Conservation (phyloP, 2,329 filamentous ascomycete species). For the Neospermospora avenae region DNA sequence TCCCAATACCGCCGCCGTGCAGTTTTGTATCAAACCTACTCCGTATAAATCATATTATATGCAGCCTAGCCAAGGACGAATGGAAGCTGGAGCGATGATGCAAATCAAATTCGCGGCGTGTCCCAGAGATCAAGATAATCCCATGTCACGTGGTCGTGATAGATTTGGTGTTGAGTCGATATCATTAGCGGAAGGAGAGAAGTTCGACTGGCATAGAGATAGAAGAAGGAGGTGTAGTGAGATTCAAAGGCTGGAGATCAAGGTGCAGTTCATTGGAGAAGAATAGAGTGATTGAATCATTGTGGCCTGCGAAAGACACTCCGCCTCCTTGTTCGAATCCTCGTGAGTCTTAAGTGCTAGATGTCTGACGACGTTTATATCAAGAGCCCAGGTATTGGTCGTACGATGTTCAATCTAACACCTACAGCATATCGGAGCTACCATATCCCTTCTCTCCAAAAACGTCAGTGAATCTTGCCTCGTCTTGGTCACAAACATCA, state of each 20-base stretch:
- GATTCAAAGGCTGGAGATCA: neutral
- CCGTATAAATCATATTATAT: neutral
- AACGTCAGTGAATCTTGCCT: too few relatives aligned
- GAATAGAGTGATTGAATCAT: neutral
- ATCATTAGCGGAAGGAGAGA: neutral
- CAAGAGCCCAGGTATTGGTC: too few relatives aligned
- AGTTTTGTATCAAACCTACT: neutral
- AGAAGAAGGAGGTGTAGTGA: neutral
- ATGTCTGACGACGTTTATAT: too few relatives aligned
- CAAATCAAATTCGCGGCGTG: neutral
- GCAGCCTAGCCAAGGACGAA: neutral
- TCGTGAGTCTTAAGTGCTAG: too few relatives aligned
- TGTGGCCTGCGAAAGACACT: neutral
- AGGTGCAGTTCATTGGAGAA: neutral
- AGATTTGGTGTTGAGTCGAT: neutral
- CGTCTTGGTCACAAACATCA: too few relatives aligned
- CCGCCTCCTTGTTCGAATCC: too few relatives aligned
- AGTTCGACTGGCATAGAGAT: constrained; percentile 2
- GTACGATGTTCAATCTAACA: too few relatives aligned
- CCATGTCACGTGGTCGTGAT: neutral
- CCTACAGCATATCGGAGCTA: too few relatives aligned
- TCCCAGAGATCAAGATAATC: neutral
- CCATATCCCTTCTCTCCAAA: too few relatives aligned
- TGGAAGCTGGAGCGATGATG: neutral
- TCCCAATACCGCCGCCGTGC: neutral